phyloP scores from a whole-genome alignment of 495 filamentous ascomycete genomes.

The Neurospora tetrasperma region DNA sequence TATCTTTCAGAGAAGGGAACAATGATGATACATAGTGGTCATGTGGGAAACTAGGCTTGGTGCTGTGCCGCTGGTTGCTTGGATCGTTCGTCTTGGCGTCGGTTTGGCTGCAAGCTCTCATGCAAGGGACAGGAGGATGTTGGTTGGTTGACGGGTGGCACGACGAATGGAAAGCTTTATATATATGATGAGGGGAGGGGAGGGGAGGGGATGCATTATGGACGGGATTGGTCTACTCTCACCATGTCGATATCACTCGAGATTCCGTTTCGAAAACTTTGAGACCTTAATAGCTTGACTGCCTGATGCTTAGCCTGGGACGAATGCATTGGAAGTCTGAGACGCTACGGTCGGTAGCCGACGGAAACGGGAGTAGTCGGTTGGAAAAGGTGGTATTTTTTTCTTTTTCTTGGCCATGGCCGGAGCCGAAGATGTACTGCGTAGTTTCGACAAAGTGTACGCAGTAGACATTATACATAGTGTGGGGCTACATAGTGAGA shows the following conservation, averaged over 20 bases:
- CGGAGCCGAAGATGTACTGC: background rate
- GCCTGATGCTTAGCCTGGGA: background rate
- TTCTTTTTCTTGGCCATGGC: background rate
- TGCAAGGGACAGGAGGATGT: background rate
- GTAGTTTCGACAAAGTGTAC: background rate
- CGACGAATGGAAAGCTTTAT: background rate
- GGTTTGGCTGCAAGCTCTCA: background rate
- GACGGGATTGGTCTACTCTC: background rate
- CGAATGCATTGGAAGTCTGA: background rate
- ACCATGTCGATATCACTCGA: background rate
- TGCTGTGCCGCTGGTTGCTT: background rate
- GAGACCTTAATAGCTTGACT: background rate
- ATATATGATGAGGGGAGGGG: background rate
- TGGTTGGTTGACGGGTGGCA: background rate
- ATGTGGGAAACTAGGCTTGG: background rate
- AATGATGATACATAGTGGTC: background rate
- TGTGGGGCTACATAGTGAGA: background rate
- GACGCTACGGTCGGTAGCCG: background rate
- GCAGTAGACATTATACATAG: background rate
- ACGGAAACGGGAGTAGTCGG: background rate
- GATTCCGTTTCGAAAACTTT: background rate
- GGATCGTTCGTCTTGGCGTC: background rate
- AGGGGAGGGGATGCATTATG: background rate
- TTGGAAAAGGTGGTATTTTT: background rate
- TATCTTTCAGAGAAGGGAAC: background rate